Percentiles rank a stretch among this genome's conserved stretches.
Evolutionary conservation across 352 stramenopile genomes (phyloP).

Genomic region (Phytopythium vexans): DNA sequence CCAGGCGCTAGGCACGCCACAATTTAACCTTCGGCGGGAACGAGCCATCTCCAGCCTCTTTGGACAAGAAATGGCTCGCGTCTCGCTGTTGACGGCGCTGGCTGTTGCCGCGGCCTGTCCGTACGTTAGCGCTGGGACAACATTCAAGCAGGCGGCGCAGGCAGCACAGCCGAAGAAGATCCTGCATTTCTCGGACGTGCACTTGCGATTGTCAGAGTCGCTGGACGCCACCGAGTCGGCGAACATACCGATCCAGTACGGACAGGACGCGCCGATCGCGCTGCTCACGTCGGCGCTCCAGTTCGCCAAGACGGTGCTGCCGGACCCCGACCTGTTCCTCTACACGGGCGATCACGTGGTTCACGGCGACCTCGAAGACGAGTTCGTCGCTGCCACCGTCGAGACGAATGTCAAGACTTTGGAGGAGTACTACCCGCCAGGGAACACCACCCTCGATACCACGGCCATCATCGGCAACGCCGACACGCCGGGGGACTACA

Average conservation of each 20-base stretch:
- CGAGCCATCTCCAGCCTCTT: too few species aligned
- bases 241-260: slow-evolving; percentile 34
- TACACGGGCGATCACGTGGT: slow-evolving; percentile 74
- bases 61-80: too few species aligned
- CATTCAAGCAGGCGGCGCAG: too few species aligned
- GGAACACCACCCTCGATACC: slow-evolving; percentile 30
- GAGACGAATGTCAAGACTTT: slow-evolving; percentile 56
- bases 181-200: slow-evolving; percentile 80
- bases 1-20: too few species aligned
- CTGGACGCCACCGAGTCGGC: slow-evolving; percentile 36
- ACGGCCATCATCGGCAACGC: slow-evolving; percentile 75
- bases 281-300: slow-evolving; percentile 58
- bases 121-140: too few species aligned
- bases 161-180: slow-evolving; percentile 27
- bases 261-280: slow-evolving; percentile 39
- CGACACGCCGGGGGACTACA: slow-evolving; percentile 60
- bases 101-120: too few species aligned
- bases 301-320: slow-evolving; percentile 54
- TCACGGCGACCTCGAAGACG: slow-evolving; percentile 47
- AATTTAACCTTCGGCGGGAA: too few species aligned
- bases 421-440: slow-evolving; percentile 47
- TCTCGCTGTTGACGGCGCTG: too few species aligned
- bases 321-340: slow-evolving; percentile 62
- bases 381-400: slow-evolving; percentile 50
- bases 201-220: slow-evolving; percentile 64